Conservation (phyloP, 495 filamentous ascomycete genomes). For the Lasiosphaeria miniovina region DNA sequence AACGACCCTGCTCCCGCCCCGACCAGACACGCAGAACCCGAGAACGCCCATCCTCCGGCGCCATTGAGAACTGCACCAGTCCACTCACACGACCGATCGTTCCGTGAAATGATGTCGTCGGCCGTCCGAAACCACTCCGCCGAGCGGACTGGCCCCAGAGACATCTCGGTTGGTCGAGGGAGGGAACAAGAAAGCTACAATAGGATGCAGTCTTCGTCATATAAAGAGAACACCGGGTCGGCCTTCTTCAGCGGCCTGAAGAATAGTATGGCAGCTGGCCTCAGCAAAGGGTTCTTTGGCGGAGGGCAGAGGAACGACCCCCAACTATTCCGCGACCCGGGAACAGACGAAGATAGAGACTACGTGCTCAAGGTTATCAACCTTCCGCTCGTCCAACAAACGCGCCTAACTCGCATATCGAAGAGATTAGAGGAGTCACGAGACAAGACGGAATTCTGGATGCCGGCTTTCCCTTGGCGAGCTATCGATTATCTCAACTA, state of each 20-base stretch:
- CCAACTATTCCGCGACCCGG: slow-evolving; percentile 60
- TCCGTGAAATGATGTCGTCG: slow-evolving; percentile 62
- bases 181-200: slow-evolving; percentile 43
- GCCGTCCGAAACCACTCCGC: slow-evolving; percentile 59
- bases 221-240: slow-evolving; percentile 63
- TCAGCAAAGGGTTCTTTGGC: slow-evolving; percentile 74
- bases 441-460: slow-evolving; percentile 96
- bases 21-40: slow-evolving; percentile 37
- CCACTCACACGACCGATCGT: slow-evolving; percentile 58
- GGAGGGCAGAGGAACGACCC: slow-evolving; percentile 71
- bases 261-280: slow-evolving; percentile 69
- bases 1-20: slow-evolving; percentile 32
- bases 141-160: slow-evolving; percentile 52
- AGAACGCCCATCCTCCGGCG: slow-evolving; percentile 32
- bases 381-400: slow-evolving; percentile 76
- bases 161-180: slow-evolving; percentile 38
- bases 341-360: slow-evolving; percentile 67
- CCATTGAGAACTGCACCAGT: slow-evolving; percentile 54
- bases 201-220: slow-evolving; percentile 43
- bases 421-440: slow-evolving; percentile 76
- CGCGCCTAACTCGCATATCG: slow-evolving; percentile 79
- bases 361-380: slow-evolving; percentile 79
- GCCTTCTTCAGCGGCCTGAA: slow-evolving; percentile 71
- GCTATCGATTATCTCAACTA: slow-evolving; percentile 93
- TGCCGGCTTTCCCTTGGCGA: slow-evolving; percentile 88